These are phyloP conservation scores for Marchantia paleacea DNA, from an alignment of 225 moss, liverwort and hornwort genomes.

Conservation along the genomic window DNA sequence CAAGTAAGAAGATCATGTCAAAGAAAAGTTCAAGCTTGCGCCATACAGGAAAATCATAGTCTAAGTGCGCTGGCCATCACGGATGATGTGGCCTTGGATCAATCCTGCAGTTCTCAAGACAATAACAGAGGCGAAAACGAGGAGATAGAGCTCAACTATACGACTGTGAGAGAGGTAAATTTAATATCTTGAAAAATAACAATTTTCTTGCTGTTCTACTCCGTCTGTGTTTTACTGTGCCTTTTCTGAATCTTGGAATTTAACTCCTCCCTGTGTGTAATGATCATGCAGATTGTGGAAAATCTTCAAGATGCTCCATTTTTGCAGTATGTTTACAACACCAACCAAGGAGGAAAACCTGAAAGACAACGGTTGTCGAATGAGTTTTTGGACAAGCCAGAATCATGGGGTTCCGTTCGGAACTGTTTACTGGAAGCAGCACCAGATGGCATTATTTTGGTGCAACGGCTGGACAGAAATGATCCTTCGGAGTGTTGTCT, in stretches of 20 bases:
- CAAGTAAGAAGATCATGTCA: background rate
- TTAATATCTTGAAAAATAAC: background rate
- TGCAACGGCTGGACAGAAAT: conserved; percentile 57
- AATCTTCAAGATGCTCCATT: conserved; percentile 88
- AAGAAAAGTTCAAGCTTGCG: background rate
- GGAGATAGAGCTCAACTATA: background rate
- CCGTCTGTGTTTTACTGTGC: background rate
- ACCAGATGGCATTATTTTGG: conserved; percentile 79
- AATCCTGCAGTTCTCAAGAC: background rate
- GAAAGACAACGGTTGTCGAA: conserved; percentile 50
- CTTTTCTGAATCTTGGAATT: background rate
- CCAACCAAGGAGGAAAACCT: conserved; percentile 27
- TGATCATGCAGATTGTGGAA: conserved; percentile 58
- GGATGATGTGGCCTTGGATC: background rate
- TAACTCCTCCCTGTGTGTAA: background rate
- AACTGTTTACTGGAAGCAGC: conserved; percentile 41
- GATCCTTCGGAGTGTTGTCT: conserved; percentile 40
- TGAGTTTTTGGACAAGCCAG: conserved; percentile 51
- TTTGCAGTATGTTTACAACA: conserved; percentile 59
- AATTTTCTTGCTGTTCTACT: background rate
- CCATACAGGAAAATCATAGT: background rate
- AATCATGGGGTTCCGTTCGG: conserved; percentile 53
- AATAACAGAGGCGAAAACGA: background rate
- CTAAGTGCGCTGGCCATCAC: background rate
- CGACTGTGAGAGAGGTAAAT: conserved; percentile 6